phyloP scores from a whole-genome alignment of 768 basidiomycete genomes.

The Heimioporus sp. region DNA sequence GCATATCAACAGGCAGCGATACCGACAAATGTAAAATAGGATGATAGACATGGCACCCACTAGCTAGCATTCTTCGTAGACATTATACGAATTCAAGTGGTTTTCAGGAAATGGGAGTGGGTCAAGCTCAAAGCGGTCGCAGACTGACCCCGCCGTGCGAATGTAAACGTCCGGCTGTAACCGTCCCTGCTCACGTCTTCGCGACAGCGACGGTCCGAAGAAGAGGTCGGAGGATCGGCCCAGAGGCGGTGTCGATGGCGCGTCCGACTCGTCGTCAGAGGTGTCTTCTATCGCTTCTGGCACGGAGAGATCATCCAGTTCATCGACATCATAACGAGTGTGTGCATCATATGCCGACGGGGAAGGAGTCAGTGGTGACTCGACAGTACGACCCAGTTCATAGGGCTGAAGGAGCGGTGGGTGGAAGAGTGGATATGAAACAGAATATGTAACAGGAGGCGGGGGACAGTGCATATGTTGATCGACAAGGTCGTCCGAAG shows the following conservation, averaged over 20 bases:
- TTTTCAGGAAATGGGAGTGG: constrained; percentile 66
- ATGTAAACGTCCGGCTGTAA: constrained; percentile 59
- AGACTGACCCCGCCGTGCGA: constrained; percentile 55
- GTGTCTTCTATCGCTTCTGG: constrained; percentile 83
- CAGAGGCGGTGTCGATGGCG: constrained; percentile 58
- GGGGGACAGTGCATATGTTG: constrained; percentile 49
- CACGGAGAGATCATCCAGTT: constrained; percentile 65
- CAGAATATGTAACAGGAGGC: constrained; percentile 55
- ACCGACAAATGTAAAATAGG: constrained; percentile 25
- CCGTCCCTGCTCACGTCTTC: constrained; percentile 49
- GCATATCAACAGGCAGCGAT: constrained; percentile 26
- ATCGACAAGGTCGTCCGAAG: constrained; percentile 68
- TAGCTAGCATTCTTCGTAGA: constrained; percentile 74
- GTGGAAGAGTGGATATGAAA: constrained; percentile 64
- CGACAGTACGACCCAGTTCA: constrained; percentile 43
- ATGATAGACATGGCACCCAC: constrained; percentile 30
- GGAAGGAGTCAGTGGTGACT: constrained; percentile 43
- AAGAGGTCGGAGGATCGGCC: constrained; percentile 57
- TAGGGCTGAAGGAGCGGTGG: constrained; percentile 55
- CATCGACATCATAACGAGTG: constrained; percentile 61
- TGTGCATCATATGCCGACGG: constrained; percentile 47
- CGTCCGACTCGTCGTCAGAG: constrained; percentile 84
- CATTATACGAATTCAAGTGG: constrained; percentile 45
- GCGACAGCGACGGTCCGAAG: constrained; percentile 48
- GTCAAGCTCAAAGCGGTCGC: constrained; percentile 67